These are phyloP conservation scores for Maudiozyma saulgeensis DNA, from an alignment of 805 yeast species.

Conservation along the genomic window DNA sequence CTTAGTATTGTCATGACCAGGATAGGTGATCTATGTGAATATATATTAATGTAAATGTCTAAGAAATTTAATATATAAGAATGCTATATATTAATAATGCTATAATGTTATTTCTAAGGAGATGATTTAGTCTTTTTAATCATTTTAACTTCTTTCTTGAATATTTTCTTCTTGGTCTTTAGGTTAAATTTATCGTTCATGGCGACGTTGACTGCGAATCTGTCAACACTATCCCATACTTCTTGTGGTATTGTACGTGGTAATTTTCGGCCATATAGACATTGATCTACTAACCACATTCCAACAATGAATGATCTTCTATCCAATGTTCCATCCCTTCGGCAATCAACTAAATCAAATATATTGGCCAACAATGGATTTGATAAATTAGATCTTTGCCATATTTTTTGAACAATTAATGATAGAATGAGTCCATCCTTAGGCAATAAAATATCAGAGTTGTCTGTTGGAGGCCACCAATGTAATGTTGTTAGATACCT, in stretches of 20 bases:
- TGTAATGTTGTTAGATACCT: constrained; percentile 37
- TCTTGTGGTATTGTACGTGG: constrained; percentile 58
- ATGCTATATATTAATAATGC: too few relatives aligned
- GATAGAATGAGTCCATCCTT: constrained; percentile 30
- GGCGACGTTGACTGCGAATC: constrained; percentile 10
- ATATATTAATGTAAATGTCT: too few relatives aligned
- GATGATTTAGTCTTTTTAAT: constrained; percentile 1
- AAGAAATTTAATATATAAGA: too few relatives aligned
- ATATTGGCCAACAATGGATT: constrained; percentile 48
- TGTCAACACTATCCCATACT: constrained; percentile 74
- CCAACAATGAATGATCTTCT: constrained; percentile 87
- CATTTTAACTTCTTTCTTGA: constrained; percentile 1
- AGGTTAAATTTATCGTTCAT: not conserved
- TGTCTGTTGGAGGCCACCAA: constrained; percentile 19
- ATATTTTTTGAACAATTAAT: constrained; percentile 60
- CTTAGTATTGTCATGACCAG: too few relatives aligned
- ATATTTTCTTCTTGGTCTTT: constrained; percentile 1
- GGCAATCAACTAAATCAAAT: constrained; percentile 62
- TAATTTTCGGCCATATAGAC: constrained; percentile 83
- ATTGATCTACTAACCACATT: constrained; percentile 95
- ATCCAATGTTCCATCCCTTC: constrained; percentile 65
- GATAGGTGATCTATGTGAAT: too few relatives aligned
- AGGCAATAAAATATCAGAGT: constrained; percentile 7
- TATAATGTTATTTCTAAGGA: too few relatives aligned
- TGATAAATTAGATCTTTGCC: constrained; percentile 72